A percentile compares a stretch with the other conserved stretches of the same genome.
phyloP scores from a whole-genome alignment of 2,329 filamentous ascomycete genomes.

The Fusarium xyrophilum region DNA sequence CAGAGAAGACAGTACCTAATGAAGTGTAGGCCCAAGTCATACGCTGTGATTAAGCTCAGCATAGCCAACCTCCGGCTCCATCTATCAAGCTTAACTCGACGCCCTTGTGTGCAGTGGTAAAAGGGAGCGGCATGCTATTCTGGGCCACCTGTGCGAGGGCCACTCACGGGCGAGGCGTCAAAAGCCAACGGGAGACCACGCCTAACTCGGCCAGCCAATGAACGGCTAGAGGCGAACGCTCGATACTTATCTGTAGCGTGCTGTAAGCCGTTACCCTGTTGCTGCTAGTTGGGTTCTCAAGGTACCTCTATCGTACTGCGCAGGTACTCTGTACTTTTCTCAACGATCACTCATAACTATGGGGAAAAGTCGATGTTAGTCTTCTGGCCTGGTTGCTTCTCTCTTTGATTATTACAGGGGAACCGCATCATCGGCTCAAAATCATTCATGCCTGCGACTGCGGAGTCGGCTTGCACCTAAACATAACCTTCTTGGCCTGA shows the following conservation, averaged over 20 bases:
- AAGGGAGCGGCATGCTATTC: not conserved
- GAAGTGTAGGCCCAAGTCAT: not conserved
- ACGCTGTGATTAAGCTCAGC: not conserved
- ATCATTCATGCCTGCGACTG: not conserved
- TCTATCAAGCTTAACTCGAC: constrained; percentile 5
- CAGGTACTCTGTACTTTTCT: not conserved
- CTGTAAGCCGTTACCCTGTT: not conserved
- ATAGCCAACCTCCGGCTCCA: not conserved
- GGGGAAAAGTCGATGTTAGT: not conserved
- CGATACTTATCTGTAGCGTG: not conserved
- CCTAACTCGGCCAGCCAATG: not conserved
- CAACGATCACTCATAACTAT: not conserved
- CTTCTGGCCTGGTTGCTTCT: not conserved
- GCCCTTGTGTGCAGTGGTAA: not conserved
- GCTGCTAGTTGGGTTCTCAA: not conserved
- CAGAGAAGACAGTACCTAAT: not conserved
- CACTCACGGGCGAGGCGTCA: constrained; percentile 7
- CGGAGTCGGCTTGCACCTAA: constrained; percentile 2
- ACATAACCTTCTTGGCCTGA: constrained; percentile 2
- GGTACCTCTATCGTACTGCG: not conserved
- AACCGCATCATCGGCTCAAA: not conserved
- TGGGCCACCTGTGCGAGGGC: constrained; percentile 23
- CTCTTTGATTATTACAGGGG: not conserved
- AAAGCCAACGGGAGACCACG: constrained; percentile 1
- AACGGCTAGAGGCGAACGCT: not conserved